phyloP scores from a whole-genome alignment of 108 stramenopile species.

The Pseudonitzschia pungens region DNA sequence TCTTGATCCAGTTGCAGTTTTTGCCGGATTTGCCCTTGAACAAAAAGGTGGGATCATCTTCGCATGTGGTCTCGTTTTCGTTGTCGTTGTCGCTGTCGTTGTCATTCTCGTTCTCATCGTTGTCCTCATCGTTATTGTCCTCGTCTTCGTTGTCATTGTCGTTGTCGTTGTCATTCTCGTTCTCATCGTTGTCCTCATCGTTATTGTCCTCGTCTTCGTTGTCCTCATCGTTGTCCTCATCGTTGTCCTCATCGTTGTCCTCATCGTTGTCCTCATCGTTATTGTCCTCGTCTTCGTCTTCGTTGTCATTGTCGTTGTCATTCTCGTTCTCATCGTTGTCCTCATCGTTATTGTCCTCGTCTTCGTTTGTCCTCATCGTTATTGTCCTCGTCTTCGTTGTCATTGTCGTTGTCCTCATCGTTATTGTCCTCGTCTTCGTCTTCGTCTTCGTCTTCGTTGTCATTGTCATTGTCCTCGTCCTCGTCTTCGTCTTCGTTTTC shows the following conservation, averaged over 20 bases:
- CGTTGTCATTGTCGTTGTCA: neutral
- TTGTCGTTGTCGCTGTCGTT: neutral
- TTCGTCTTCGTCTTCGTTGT: neutral
- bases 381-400: neutral
- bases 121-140: neutral
- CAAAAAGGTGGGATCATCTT: neutral
- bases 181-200: neutral
- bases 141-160: neutral
- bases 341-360: neutral
- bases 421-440: neutral
- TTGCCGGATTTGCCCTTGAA: neutral
- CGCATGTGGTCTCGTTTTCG: neutral
- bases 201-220: neutral
- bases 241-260: neutral
- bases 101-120: no score
- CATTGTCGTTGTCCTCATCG: neutral
- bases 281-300: neutral
- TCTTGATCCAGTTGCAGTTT: conserved; percentile 2
- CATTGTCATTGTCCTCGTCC: neutral
- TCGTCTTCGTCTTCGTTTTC: neutral
- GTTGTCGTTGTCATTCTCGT: neutral
- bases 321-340: neutral
- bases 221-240: neutral
- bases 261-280: neutral
- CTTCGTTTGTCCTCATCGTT: neutral